Base-by-base conservation (phyloP, 139 green algal genomes). In the Haematococcus sp. region DNA sequence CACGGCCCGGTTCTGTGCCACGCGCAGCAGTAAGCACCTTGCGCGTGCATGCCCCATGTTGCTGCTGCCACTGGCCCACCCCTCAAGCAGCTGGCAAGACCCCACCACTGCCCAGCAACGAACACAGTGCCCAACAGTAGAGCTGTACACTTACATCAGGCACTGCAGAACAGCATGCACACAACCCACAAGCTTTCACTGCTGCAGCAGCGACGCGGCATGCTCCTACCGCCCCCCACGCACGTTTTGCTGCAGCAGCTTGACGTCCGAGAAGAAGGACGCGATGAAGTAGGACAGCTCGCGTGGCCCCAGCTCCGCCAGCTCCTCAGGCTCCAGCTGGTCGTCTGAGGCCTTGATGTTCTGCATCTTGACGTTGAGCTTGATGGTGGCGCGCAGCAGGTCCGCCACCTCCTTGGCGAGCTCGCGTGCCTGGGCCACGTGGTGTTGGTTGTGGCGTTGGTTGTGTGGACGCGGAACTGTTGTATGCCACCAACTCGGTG, bases 211-310 rank as follows among this genome's bases (percentile, higher is more conserved):
- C 4, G 4, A 32, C 40, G 40, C 40, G 7, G 7, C 40, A 49
- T 19, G 40, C 52, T n/a, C 52, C 9, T 60, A 4, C 52, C 9
- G 20, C 7, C 52, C 9, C 23, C 52, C 56, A 76, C 77, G 73
- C 51, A 79, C 72, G 46, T 70, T 80, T 49, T 83, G 76, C 60
- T 83, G 81, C 63, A 83, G 72, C 20, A 74, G 27, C 44, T 78
- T 76, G 72, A 81, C 63, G 44, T 83, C 81, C 19, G n/a, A 40
- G 54, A 87, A 89, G 64, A 80, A 83, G 54, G 69, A 73, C 1
- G 84, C 82, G 16, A 92, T 58, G 82, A 79, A 92, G 75, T 81
- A 92, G 25, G 78, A 86, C 43, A 90, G 54, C 34, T 88, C 79
- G 15, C 63, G 44, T 0, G 82, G 4, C 15, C 28, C 49, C 52